A percentile compares a stretch with the other conserved stretches of the same genome.
These are phyloP conservation scores for Triticum turgidum DNA, from an alignment of 176 grass and related monocot species.

Conservation along the genomic window DNA sequence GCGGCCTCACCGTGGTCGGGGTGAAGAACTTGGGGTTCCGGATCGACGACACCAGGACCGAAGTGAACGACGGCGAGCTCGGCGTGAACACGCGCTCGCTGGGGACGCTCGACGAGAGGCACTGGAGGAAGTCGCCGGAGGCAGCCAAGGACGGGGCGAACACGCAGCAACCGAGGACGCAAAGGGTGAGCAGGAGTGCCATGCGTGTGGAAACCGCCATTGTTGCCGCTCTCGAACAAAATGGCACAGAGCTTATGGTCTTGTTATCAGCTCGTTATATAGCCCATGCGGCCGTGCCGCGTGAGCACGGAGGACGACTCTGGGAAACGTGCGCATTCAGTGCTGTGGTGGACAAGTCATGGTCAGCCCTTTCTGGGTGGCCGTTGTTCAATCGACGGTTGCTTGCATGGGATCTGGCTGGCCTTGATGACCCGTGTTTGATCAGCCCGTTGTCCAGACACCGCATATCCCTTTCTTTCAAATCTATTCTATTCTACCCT, in stretches of 20 bases:
- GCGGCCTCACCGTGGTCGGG: slow-evolving; percentile 32
- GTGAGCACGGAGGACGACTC: too few species aligned
- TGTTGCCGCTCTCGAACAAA: neutral
- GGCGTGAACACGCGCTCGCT: slow-evolving; percentile 27
- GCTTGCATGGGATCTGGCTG: neutral
- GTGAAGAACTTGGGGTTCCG: slow-evolving; percentile 44
- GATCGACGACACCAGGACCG: slow-evolving; percentile 42
- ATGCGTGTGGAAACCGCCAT: slow-evolving; percentile 5
- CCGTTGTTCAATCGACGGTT: neutral
- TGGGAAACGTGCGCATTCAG: too few species aligned
- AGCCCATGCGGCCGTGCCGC: too few species aligned
- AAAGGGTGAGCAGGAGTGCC: neutral
- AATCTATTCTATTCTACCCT: too few species aligned
- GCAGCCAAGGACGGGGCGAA: neutral
- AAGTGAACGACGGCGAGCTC: slow-evolving; percentile 12
- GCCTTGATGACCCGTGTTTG: neutral
- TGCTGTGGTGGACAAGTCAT: neutral
- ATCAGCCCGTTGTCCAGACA: neutral
- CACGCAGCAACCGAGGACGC: neutral
- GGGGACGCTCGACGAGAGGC: slow-evolving; percentile 10
- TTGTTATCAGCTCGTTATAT: neutral
- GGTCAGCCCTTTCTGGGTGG: neutral
- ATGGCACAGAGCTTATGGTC: neutral
- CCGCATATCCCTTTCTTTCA: neutral
- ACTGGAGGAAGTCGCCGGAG: slow-evolving; percentile 30